phyloP scores from a whole-genome alignment of 371 early-diverging fungal species.

The Phascolomyces articulosus region DNA sequence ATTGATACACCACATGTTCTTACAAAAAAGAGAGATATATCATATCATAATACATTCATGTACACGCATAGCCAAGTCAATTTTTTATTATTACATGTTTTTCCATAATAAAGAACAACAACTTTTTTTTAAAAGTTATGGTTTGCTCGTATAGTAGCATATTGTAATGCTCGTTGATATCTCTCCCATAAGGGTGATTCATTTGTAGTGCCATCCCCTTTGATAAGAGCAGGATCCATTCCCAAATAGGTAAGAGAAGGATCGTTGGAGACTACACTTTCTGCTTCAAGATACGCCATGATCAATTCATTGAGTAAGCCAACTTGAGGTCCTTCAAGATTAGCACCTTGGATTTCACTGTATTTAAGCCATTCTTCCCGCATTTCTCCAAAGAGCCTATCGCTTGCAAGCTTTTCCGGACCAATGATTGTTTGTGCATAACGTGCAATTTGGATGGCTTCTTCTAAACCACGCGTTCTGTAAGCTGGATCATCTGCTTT shows the following conservation, averaged over 20 bases:
- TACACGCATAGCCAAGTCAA: no score
- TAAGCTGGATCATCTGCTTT: slow-evolving; percentile 39
- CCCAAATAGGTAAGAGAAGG: no score
- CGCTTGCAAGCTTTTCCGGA: slow-evolving; percentile 27
- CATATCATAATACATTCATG: no score
- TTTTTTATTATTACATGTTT: neutral
- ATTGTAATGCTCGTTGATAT: neutral
- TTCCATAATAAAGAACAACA: neutral
- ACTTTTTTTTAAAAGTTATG: neutral
- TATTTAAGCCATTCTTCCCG: slow-evolving; percentile 41
- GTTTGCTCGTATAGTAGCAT: neutral
- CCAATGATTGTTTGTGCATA: slow-evolving; percentile 41
- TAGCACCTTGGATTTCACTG: slow-evolving; percentile 25
- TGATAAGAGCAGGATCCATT: no score
- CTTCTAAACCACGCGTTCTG: slow-evolving; percentile 41
- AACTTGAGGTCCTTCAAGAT: slow-evolving; percentile 28
- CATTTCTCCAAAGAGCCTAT: slow-evolving; percentile 26
- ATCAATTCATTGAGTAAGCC: slow-evolving; percentile 39
- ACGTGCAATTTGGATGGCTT: slow-evolving; percentile 37
- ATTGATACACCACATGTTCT: no score
- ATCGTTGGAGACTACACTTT: neutral
- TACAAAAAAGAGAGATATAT: no score
- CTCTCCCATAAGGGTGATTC: neutral
- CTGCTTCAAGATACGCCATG: slow-evolving; percentile 43
- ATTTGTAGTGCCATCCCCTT: no score